Conservation (phyloP, 2,329 filamentous ascomycete species). For the Dothideomycetes sp. region DNA sequence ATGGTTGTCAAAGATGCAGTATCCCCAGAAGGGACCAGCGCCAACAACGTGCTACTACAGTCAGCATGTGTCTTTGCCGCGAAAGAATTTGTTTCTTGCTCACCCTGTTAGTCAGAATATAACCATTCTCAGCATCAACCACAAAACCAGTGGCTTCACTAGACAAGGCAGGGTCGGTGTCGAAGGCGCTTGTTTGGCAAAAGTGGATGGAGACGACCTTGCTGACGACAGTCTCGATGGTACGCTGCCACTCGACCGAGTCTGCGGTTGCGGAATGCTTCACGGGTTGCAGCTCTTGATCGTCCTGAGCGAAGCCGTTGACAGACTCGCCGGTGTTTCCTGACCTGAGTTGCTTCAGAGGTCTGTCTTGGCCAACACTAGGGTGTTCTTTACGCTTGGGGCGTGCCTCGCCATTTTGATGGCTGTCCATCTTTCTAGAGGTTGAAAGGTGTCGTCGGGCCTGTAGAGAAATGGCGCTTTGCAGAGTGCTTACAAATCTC, state of each 20-base stretch:
- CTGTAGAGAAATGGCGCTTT: not conserved
- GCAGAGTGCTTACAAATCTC: too few relatives aligned
- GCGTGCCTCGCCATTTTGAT: constrained; percentile 13
- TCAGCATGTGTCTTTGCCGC: not conserved
- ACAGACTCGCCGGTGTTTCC: constrained; percentile 23
- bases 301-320: constrained; percentile 24
- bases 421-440: constrained; percentile 4
- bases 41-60: constrained; percentile 69
- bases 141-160: constrained; percentile 97
- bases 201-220: constrained; percentile 99
- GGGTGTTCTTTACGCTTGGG: constrained; percentile 29
- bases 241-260: constrained; percentile 86
- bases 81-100: not conserved
- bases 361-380: constrained; percentile 23
- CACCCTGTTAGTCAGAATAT: constrained; percentile 44
- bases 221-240: constrained; percentile 85
- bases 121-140: constrained; percentile 84
- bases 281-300: constrained; percentile 31
- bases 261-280: constrained; percentile 46
- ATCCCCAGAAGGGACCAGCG: constrained; percentile 93
- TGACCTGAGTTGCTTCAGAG: constrained; percentile 27
- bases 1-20: constrained; percentile 97
- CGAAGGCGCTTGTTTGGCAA: constrained; percentile 94
- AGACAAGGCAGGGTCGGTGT: constrained; percentile 87
- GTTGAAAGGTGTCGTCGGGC: not conserved